Evolutionary conservation across 1,139 yeast species (phyloP), one percentile per base, ranked within the genome.

Genomic region (Eremothecium gossypii): DNA sequence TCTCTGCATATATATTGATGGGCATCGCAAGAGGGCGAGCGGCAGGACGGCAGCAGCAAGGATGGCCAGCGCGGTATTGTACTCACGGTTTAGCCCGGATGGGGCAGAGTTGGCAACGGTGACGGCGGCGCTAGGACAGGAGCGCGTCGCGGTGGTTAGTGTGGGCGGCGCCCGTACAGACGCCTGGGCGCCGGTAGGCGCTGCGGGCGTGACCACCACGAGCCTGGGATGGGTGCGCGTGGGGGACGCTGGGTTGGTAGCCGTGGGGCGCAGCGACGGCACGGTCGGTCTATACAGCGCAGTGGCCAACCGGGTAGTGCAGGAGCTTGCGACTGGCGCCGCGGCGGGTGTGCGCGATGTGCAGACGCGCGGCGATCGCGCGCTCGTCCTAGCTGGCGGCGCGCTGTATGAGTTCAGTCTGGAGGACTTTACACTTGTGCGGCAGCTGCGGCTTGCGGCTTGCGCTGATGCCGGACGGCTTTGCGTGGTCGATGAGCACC

Each of bases 211-310:
- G 36, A 68, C 68, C 49, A 71, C 79, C 29, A 70, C 76, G n/a
- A 59, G 69, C 34, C 50, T 84, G 43, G 55, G 69, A 23, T 84
- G 94, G 94, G 67, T 73, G 7, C 55, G 65, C 2, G 42, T 53
- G 29, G 47, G 49, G 13, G 61, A 54, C 17, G 41, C 58, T 27
- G 64, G 65, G 39, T 60, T 76, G 9, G 64, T 86, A 30, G 78
- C 83, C 4, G 55, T 85, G 38, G 84, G 89, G 38, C 70, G 83
- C 48, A 77, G 76, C 41, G 75, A 73, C 40, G 95, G 95, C 8
- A 64, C 74, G 8, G 64, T 82, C 1, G 63, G 82, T 48, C 57
- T 85, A 9, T 86, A 78, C 57, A 76, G 89, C 1, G 93, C 95
- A 4, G 63, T 74, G 32, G 72, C 76, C 14, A 79, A 79, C 50